These are phyloP conservation scores for Candida manassasensis DNA, from an alignment of 805 yeast species.

Conservation along the genomic window DNA sequence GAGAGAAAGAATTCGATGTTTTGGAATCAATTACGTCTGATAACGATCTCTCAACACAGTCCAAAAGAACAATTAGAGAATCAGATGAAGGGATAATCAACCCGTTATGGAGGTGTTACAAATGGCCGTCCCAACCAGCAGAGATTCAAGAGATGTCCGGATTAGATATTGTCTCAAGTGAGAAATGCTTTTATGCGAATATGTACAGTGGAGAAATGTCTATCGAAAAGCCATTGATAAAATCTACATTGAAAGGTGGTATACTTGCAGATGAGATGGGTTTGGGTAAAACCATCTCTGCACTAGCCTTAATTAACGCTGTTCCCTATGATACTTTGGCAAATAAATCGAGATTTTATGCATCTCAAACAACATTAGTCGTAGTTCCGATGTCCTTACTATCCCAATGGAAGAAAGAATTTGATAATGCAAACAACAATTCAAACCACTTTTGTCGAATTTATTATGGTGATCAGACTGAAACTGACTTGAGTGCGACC, in stretches of 20 bases:
- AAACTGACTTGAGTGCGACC: constrained; percentile 44
- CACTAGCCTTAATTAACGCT: constrained; percentile 66
- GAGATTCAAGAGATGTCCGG: not conserved
- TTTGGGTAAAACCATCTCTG: constrained; percentile 85
- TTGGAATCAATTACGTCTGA: constrained; percentile 30
- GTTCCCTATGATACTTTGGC: constrained; percentile 46
- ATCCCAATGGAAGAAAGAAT: constrained; percentile 90
- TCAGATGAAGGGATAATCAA: constrained; percentile 56
- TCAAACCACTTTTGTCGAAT: constrained; percentile 45
- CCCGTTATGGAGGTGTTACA: constrained; percentile 79
- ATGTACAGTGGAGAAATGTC: constrained; percentile 78
- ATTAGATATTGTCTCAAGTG: not conserved
- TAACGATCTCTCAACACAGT: constrained; percentile 23
- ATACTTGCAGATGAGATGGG: constrained; percentile 97
- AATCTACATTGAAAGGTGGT: constrained; percentile 68
- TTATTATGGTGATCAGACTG: constrained; percentile 68
- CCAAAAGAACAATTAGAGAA: constrained; percentile 17
- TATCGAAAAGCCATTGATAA: constrained; percentile 58
- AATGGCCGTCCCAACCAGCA: constrained; percentile 55
- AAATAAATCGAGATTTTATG: constrained; percentile 38
- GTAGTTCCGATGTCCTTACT: constrained; percentile 87
- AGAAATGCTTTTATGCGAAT: constrained; percentile 62
- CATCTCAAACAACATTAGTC: constrained; percentile 67
- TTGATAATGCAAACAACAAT: constrained; percentile 50
- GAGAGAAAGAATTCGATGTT: constrained; percentile 60